phyloP scores from a whole-genome alignment of 169 alveolate genomes.

The Eimeria acervulina region DNA sequence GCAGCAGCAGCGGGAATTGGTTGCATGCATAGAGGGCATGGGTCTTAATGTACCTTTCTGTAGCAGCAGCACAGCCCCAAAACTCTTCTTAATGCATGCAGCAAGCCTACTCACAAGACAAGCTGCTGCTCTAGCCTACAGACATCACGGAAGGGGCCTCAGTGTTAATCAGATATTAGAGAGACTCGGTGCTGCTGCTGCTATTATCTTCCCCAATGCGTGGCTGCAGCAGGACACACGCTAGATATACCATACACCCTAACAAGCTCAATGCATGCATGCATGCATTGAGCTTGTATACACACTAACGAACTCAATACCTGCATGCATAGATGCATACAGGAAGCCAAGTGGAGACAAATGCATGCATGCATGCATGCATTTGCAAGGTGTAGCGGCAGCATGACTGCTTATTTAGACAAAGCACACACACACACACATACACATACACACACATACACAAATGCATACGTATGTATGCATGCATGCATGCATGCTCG shows the following conservation, averaged over 20 bases:
- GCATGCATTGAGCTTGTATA: background rate
- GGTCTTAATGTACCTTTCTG: background rate
- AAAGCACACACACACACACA: too few species aligned
- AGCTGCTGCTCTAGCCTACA: slow-evolving; percentile 65
- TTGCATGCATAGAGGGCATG: background rate
- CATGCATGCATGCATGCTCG: background rate
- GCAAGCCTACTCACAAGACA: slow-evolving; percentile 54
- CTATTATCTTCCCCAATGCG: background rate
- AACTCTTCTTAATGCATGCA: slow-evolving; percentile 44
- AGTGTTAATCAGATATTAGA: slow-evolving; percentile 33
- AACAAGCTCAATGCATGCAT: background rate
- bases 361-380: background rate
- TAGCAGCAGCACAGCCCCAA: background rate
- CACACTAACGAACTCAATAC: background rate
- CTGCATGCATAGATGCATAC: too few species aligned
- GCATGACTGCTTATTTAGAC: background rate
- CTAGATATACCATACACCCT: background rate
- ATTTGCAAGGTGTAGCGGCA: background rate
- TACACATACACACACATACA: background rate
- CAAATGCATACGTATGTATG: background rate
- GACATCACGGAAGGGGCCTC: slow-evolving; percentile 44
- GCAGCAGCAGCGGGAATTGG: background rate
- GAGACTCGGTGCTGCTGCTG: slow-evolving; percentile 5
- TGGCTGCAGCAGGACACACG: background rate
- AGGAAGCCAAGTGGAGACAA: too few species aligned